Conservation (phyloP, 441 rosid species). For the Gossypium gossypioides region DNA sequence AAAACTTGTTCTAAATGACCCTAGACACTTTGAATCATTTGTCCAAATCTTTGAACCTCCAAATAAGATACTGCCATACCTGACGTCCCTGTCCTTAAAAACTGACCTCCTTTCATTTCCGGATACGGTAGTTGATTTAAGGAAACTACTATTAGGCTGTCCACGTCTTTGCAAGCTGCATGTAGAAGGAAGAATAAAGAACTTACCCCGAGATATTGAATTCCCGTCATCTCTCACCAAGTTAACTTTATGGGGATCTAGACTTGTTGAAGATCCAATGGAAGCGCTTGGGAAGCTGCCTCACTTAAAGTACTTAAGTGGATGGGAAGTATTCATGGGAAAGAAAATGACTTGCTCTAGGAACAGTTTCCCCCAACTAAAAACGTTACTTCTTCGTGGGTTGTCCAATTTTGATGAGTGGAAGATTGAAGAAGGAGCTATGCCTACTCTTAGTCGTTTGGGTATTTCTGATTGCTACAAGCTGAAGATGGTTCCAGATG, state of each 20-base stretch:
- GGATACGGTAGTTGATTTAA: constrained; percentile 18
- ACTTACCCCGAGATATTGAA: constrained; percentile 20
- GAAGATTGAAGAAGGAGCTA: constrained; percentile 33
- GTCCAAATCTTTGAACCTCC: constrained; percentile 17
- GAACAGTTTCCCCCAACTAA: constrained; percentile 16
- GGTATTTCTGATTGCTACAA: constrained; percentile 20
- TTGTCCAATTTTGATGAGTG: constrained; percentile 23
- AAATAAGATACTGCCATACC: not conserved
- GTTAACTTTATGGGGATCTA: constrained; percentile 25
- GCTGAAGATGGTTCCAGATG: constrained; percentile 27
- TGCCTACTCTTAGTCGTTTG: constrained; percentile 24
- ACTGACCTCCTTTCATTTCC: constrained; percentile 19
- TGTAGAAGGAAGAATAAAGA: constrained; percentile 25
- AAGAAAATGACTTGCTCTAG: constrained; percentile 16
- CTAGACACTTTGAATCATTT: constrained; percentile 11
- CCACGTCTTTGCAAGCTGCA: constrained; percentile 25
- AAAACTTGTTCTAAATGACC: constrained; percentile 27
- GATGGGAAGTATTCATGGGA: constrained; percentile 14
- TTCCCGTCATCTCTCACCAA: constrained; percentile 24
- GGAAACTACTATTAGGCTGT: constrained; percentile 18
- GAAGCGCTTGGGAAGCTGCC: constrained; percentile 13
- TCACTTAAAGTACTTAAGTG: constrained; percentile 9
- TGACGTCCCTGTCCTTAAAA: constrained; percentile 16
- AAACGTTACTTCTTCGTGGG: not conserved
- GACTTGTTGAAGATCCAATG: constrained; percentile 16